phyloP scores from a whole-genome alignment of 371 early-diverging fungal genomes.

The Actinomucor elegans region DNA sequence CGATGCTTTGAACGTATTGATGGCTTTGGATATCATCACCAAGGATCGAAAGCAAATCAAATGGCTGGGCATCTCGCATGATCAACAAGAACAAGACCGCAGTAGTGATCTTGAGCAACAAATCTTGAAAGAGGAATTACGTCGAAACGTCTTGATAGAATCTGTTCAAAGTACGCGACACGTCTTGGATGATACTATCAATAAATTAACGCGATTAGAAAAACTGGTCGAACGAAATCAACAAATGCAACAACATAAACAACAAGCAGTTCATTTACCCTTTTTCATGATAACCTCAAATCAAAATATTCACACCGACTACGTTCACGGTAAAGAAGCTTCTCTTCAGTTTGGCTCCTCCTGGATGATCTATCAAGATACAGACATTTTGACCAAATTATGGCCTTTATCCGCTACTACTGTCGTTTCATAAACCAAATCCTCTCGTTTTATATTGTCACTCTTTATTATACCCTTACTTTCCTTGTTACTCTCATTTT shows the following conservation, averaged over 20 bases:
- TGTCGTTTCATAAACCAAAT: conserved; percentile 13
- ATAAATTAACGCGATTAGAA: conserved; percentile 3
- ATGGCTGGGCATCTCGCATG: conserved; percentile 51
- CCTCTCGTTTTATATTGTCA: too few relatives aligned
- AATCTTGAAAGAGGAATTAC: conserved; percentile 15
- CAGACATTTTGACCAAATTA: conserved; percentile 13
- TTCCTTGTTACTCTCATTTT: too few relatives aligned
- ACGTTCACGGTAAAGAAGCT: conserved; percentile 7
- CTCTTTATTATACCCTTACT: too few relatives aligned
- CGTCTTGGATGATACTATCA: neutral
- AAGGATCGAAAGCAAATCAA: conserved; percentile 68
- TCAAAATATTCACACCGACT: conserved; percentile 2
- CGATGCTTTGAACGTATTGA: conserved; percentile 75
- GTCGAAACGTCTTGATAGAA: conserved; percentile 1
- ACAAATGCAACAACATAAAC: neutral
- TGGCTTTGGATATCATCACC: conserved; percentile 67
- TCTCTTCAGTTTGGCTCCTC: neutral
- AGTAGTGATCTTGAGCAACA: conserved; percentile 3
- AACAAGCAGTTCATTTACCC: conserved; percentile 6
- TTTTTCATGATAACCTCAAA: conserved; percentile 10
- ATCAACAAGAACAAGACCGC: neutral
- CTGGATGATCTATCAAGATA: conserved; percentile 8
- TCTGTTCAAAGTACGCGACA: conserved; percentile 6
- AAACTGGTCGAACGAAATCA: conserved; percentile 12
- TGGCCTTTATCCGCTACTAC: conserved; percentile 6